Base-by-base conservation (phyloP, 306 rosid genomes). In the Neltuma alba region DNA sequence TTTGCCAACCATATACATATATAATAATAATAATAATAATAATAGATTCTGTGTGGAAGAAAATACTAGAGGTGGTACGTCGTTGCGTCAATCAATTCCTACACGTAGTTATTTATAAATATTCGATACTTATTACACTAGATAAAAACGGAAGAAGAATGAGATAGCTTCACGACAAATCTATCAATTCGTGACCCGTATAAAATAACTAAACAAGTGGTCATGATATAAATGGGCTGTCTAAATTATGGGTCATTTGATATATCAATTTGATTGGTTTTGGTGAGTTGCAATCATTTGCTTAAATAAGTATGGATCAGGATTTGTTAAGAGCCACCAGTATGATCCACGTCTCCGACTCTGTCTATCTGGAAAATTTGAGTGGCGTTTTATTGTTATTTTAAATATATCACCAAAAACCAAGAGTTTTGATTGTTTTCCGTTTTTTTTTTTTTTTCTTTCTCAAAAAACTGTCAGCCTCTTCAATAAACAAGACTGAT, bases 261-360 rank as follows among this genome's bases (percentile, higher is more conserved):
- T 50, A 54, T 54, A 15, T 11, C n/a, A 40, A 68, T 41, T 68
- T 70, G 58, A 44, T 70, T 42, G 74, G 74, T 21, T 68, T 40
- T 23, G 73, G 73, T 6, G 38, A 3, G 38, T 44, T 14, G 74
- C 40, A 42, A 70, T 44, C 25, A 70, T 44, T 44, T 25, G 21
- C 28, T 15, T 44, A 11, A 14, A 70, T n/a, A 12, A n/a, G 25
- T 37, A 0, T 37, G 5, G 41, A 13, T 66, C 18, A 7, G 44
- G 40, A 30, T 14, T n/a, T 54, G 5, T 21, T 30, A 57, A 57
- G 28, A 50, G 0, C 3, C 64, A 57, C 3, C 7, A 3, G 42
- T 33, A 63, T 38, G 7, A 36, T 2, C 0, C 18, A 52, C 9
- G 58, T 7, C 12, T 20, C 12, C 15, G 20, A n/a, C n/a, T n/a